Evolutionary conservation across 2,329 filamentous ascomycete species (phyloP).

Genomic region (Penicillium frequentans): DNA sequence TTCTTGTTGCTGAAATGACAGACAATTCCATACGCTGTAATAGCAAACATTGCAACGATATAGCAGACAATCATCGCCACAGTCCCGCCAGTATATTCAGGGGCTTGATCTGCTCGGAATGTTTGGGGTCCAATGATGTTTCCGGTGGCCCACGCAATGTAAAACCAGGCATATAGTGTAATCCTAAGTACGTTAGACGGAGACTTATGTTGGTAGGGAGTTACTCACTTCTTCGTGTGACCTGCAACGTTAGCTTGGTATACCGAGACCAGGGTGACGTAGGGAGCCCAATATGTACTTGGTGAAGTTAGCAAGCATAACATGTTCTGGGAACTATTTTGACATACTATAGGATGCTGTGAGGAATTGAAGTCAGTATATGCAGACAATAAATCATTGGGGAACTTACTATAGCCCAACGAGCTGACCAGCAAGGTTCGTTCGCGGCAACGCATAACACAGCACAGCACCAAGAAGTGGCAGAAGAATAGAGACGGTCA

Average conservation of each 20-base stretch:
- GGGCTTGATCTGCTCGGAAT: slow-evolving; percentile 39
- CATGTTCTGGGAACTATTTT: slow-evolving; percentile 2
- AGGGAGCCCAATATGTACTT: slow-evolving; percentile 42
- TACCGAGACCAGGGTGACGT: slow-evolving; percentile 31
- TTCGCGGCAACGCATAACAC: slow-evolving; percentile 31
- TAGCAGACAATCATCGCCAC: slow-evolving; percentile 39
- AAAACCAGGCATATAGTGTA: slow-evolving; percentile 39
- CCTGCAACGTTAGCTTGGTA: slow-evolving; percentile 36
- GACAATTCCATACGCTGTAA: background rate
- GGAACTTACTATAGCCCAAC: slow-evolving; percentile 34
- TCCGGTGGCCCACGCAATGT: slow-evolving; percentile 42
- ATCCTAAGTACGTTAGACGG: slow-evolving; percentile 10
- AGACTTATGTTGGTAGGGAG: background rate
- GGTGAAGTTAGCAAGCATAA: too few relatives aligned
- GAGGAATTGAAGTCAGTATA: background rate
- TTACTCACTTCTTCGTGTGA: slow-evolving; percentile 39
- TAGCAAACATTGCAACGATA: background rate
- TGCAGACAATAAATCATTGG: background rate
- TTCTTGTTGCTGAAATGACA: background rate
- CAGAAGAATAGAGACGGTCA: slow-evolving; percentile 30
- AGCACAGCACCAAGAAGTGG: slow-evolving; percentile 33
- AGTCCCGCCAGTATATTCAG: slow-evolving; percentile 39
- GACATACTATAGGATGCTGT: background rate
- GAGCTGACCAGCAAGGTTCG: slow-evolving; percentile 40
- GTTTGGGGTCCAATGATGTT: slow-evolving; percentile 45